Percentiles rank a stretch among this genome's conserved stretches.
phyloP scores from a whole-genome alignment of 331 rosid genomes.

The Malus hybrid region DNA sequence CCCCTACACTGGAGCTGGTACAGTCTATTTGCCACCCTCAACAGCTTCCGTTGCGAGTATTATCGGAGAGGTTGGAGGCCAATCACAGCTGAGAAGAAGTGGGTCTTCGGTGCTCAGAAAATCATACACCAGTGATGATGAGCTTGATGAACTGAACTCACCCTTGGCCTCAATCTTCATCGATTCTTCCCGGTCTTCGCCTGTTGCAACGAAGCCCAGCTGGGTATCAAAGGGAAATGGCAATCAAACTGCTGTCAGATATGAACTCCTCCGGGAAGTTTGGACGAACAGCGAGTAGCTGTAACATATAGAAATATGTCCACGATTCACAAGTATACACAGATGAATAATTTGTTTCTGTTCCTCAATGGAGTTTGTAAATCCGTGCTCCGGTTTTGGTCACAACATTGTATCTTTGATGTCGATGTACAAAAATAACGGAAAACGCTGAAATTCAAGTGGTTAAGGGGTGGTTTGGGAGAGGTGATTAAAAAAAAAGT shows the following conservation, averaged over 20 bases:
- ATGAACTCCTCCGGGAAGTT: slow-evolving; percentile 72
- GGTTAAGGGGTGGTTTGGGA: no score
- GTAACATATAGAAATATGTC: not conserved
- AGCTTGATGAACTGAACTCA: slow-evolving; percentile 75
- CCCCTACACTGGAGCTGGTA: slow-evolving; percentile 71
- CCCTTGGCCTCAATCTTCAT: slow-evolving; percentile 58
- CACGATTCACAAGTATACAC: not conserved
- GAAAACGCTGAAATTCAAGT: not conserved
- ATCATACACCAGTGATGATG: slow-evolving; percentile 25
- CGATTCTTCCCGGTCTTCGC: slow-evolving; percentile 26
- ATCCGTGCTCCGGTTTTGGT: not conserved
- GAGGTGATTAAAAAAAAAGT: no score
- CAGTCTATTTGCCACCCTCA: slow-evolving; percentile 60
- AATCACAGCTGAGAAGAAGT: slow-evolving; percentile 19
- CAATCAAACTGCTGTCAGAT: slow-evolving; percentile 51
- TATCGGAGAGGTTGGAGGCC: slow-evolving; percentile 51
- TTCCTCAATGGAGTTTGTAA: slow-evolving; percentile 1
- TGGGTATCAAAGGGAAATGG: slow-evolving; percentile 34
- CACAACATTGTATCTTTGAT: not conserved
- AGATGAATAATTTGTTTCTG: not conserved
- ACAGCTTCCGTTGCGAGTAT: slow-evolving; percentile 40
- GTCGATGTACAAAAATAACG: not conserved
- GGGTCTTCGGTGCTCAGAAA: no score
- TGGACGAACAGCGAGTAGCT: slow-evolving; percentile 71
- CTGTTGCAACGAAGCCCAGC: slow-evolving; percentile 33